These are phyloP conservation scores for Penicillium cinerascens DNA, from an alignment of 495 filamentous ascomycete genomes.

Conservation along the genomic window DNA sequence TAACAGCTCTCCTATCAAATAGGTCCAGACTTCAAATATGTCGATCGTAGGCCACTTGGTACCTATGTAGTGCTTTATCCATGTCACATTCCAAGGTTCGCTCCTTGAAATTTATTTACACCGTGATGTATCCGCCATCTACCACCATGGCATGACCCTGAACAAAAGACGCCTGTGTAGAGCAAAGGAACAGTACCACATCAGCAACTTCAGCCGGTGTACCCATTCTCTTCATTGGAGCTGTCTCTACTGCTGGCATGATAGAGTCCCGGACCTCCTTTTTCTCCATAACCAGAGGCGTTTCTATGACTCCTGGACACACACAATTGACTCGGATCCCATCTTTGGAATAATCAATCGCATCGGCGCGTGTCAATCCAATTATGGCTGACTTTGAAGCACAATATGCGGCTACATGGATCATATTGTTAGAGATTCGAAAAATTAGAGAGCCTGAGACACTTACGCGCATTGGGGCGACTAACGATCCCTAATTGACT, in stretches of 20 bases:
- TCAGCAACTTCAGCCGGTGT: slow-evolving; percentile 48
- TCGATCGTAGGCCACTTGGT: neutral
- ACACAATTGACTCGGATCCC: slow-evolving; percentile 52
- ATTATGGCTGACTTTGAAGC: slow-evolving; percentile 47
- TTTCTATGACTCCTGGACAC: slow-evolving; percentile 51
- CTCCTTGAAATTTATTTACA: slow-evolving; percentile 2
- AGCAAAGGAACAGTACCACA: slow-evolving; percentile 47
- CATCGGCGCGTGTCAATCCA: slow-evolving; percentile 45
- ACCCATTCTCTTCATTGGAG: slow-evolving; percentile 51
- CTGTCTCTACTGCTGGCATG: slow-evolving; percentile 37
- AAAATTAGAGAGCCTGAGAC: neutral
- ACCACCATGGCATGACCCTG: slow-evolving; percentile 51
- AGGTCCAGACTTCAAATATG: neutral
- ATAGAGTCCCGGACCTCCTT: slow-evolving; percentile 34
- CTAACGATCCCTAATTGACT: slow-evolving; percentile 53
- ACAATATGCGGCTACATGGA: slow-evolving; percentile 40
- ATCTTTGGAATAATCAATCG: slow-evolving; percentile 49
- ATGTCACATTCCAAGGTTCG: neutral
- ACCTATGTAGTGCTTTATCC: neutral
- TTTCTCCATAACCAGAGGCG: slow-evolving; percentile 42
- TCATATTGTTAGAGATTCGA: slow-evolving; percentile 1
- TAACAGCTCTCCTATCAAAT: too few relatives aligned
- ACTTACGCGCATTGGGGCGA: slow-evolving; percentile 45
- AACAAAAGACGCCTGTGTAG: slow-evolving; percentile 46
- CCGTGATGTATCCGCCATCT: slow-evolving; percentile 51